A percentile compares a stretch with the other conserved stretches of the same genome.
These are phyloP conservation scores for Brassica juncea DNA, from an alignment of 345 rosid genomes.

Conservation along the genomic window DNA sequence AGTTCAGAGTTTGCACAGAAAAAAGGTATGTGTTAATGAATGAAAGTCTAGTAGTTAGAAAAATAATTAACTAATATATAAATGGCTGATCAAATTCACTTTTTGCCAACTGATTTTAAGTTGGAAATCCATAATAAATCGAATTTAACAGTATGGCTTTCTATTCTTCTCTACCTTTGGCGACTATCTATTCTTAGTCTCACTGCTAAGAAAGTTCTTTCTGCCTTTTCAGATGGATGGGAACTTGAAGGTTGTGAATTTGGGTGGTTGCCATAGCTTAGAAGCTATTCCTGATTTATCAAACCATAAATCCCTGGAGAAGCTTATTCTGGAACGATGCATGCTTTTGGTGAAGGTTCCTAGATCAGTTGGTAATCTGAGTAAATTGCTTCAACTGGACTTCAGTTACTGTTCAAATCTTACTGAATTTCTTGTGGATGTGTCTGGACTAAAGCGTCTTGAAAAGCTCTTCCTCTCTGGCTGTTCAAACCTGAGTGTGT, in stretches of 20 bases:
- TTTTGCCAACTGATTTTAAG: too few species aligned
- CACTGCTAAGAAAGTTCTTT: too few species aligned
- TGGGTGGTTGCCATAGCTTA: slow-evolving; percentile 8
- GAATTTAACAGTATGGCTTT: background rate
- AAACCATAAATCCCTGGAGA: slow-evolving; percentile 21
- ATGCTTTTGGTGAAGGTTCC: slow-evolving; percentile 17
- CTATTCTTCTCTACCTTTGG: background rate
- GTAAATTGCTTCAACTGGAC: slow-evolving; percentile 19
- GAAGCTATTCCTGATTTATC: slow-evolving; percentile 36
- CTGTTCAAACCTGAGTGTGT: too few species aligned
- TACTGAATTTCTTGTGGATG: slow-evolving; percentile 27
- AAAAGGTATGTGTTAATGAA: too few species aligned
- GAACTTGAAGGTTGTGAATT: too few species aligned
- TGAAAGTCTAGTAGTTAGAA: too few species aligned
- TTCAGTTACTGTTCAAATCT: slow-evolving; percentile 26
- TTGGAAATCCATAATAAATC: too few species aligned
- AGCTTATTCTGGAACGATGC: slow-evolving; percentile 27
- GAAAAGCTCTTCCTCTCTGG: too few species aligned
- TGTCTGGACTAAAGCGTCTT: slow-evolving; percentile 21
- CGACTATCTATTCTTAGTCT: too few species aligned
- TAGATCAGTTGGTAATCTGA: slow-evolving; percentile 23
- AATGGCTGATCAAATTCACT: too few species aligned
- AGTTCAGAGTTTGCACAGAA: too few species aligned
- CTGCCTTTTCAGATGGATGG: background rate
- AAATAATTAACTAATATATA: too few species aligned